A percentile compares a stretch with the other conserved stretches of the same genome.
These are phyloP conservation scores for Wolfiporia cocos DNA, from an alignment of 1,284 basidiomycete species.

Conservation along the genomic window DNA sequence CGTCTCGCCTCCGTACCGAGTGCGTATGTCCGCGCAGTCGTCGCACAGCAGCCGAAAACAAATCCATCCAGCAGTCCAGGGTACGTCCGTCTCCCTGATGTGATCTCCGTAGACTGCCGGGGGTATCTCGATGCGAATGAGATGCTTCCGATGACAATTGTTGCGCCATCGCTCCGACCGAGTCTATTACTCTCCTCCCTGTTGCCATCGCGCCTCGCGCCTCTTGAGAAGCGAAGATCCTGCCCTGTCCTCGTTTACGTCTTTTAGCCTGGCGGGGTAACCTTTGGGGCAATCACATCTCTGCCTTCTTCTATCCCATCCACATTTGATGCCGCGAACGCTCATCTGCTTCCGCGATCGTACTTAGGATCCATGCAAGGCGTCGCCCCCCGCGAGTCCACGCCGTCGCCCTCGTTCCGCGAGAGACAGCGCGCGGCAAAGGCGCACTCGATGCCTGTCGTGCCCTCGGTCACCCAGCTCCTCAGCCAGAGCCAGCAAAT, in stretches of 20 bases:
- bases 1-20: no score
- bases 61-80: constrained; percentile 29
- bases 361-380: constrained; percentile 32
- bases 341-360: constrained; percentile 18
- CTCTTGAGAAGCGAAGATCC: no score
- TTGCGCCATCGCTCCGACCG: background rate
- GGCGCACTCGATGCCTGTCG: constrained; percentile 54
- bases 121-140: no score
- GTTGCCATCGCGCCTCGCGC: no score
- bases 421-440: constrained; percentile 55
- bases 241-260: background rate
- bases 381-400: constrained; percentile 54
- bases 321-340: constrained; percentile 17
- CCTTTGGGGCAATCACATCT: background rate
- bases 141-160: constrained; percentile 1
- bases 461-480: constrained; percentile 47
- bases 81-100: no score
- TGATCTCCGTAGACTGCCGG: no score
- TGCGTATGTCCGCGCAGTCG: constrained; percentile 54
- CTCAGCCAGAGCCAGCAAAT: constrained; percentile 26
- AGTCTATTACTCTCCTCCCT: no score
- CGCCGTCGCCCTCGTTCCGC: constrained; percentile 59
- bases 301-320: constrained; percentile 2
- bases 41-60: constrained; percentile 47
- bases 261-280: background rate